Percentiles rank a stretch among this genome's conserved stretches.
Evolutionary conservation across 75 land plant genomes (phyloP).

Genomic region (Pseudotsuga menziesii): DNA sequence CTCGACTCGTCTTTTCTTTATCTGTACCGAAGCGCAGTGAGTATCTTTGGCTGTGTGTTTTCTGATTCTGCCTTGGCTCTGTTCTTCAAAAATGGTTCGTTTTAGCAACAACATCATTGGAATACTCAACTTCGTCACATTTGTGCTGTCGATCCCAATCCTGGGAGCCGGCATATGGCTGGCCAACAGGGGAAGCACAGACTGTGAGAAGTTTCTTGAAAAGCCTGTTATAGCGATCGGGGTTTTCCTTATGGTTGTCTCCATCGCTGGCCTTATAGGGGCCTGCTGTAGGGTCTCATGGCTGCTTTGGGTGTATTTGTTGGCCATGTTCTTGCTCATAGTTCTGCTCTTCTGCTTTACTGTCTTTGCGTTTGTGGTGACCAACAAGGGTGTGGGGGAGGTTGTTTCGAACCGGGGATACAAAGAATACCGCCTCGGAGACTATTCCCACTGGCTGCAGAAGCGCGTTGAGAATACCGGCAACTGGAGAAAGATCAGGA

Average conservation of each 20-base stretch:
- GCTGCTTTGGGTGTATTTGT: slow-evolving; percentile 31
- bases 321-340: slow-evolving; percentile 31
- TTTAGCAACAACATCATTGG: slow-evolving; percentile 43
- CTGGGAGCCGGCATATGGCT: slow-evolving; percentile 42
- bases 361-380: slow-evolving; percentile 36
- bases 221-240: slow-evolving; percentile 44
- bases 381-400: slow-evolving; percentile 34
- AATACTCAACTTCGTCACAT: slow-evolving; percentile 47
- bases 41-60: too few relatives aligned
- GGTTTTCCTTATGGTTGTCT: slow-evolving; percentile 37
- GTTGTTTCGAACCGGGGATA: slow-evolving; percentile 20
- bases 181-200: slow-evolving; percentile 20
- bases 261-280: slow-evolving; percentile 31
- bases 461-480: slow-evolving; percentile 15
- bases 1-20: too few relatives aligned
- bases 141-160: slow-evolving; percentile 45
- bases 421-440: slow-evolving; percentile 34
- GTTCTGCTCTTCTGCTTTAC: slow-evolving; percentile 36
- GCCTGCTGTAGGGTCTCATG: slow-evolving; percentile 28
- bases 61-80: too few relatives aligned
- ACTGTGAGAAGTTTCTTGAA: slow-evolving; percentile 49
- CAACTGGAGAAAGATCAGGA: slow-evolving; percentile 29
- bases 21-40: too few relatives aligned
- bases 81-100: too few relatives aligned
- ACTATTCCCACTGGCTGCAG: slow-evolving; percentile 43